phyloP scores from a whole-genome alignment of 1,139 yeast species.

The Suhomyces anneliseae region DNA sequence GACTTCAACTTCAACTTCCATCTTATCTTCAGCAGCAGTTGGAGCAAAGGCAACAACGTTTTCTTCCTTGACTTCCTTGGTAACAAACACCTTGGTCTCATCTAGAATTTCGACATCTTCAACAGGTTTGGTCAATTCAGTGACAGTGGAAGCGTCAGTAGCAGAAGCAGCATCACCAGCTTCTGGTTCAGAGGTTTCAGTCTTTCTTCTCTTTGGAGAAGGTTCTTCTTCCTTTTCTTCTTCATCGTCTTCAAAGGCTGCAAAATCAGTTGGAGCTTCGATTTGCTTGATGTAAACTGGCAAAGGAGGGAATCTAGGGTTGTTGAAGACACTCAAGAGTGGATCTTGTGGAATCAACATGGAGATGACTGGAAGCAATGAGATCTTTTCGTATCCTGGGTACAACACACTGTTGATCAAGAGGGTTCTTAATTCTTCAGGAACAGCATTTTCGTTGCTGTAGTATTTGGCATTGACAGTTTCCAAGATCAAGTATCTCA shows the following conservation, averaged over 20 bases:
- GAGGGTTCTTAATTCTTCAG: conserved; percentile 36
- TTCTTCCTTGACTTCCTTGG: conserved; percentile 7
- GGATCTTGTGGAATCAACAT: conserved; percentile 44
- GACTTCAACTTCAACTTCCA: neutral
- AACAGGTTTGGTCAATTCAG: neutral
- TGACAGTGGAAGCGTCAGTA: conserved; percentile 1
- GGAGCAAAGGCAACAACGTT: conserved; percentile 7
- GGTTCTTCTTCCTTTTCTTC: conserved; percentile 19
- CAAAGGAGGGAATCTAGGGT: conserved; percentile 77
- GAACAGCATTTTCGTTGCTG: conserved; percentile 26
- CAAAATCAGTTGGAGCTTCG: conserved; percentile 7
- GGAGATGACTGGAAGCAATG: conserved; percentile 72
- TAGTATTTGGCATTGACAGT: conserved; percentile 35
- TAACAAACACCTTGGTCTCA: conserved; percentile 5
- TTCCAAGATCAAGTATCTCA: conserved; percentile 55
- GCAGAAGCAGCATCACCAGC: neutral
- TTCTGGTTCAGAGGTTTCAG: neutral
- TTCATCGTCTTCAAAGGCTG: conserved; percentile 19
- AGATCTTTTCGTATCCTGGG: conserved; percentile 64
- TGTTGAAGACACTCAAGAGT: conserved; percentile 55
- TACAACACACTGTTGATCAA: conserved; percentile 56
- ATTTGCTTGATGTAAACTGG: conserved; percentile 35
- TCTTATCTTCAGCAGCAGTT: neutral
- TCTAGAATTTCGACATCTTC: conserved; percentile 14
- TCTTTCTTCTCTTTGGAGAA: conserved; percentile 10